Base-by-base conservation (phyloP, 805 yeast genomes). In the Lipomyces starkeyi region DNA sequence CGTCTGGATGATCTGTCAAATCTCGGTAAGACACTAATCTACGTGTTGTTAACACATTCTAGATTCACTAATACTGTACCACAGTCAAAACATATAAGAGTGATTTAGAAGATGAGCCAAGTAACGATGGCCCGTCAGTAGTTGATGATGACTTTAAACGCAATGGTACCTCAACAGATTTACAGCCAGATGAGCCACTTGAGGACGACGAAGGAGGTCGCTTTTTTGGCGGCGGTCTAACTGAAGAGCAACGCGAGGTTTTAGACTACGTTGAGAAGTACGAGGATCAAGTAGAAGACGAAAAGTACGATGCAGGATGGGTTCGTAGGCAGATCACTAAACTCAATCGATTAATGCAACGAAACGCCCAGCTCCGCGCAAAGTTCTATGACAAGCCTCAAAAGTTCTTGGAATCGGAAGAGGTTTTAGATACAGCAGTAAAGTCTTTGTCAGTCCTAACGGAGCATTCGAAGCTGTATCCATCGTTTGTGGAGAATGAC, bases 201-300 rank as follows among this genome's bases (percentile, higher is more conserved):
- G 66, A 52, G 5, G 73, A 71, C 62, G 74, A 72, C 17, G 74
- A 72, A 58, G 74, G 74, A 49, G 74, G 72, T n/a, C 58, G 73
- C 13, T 70, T 72, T 60, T 72, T 64, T 20, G 74, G 74, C 25
- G 71, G 71, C 4, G 74, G 74, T 2, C 59, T 72, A 20, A 63
- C 72, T 22, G 66, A 62, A 17, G 63, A 62, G 59, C 74, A 72
- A 54, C 62, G 64, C 14, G 67, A 70, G 20, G 64, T 67, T 35
- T 49, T 72, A 9, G 72, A 72, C 34, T 72, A 66, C 52, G 70
- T 72, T 43, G 74, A 72, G 29, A 56, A 32, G 13, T 29, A 63
- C 37, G 69, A 67, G 25, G 62, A 67, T 3, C 47, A 17, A 14
- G 43, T 59, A 2, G 62, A 25, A 20, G 65, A 64, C 7, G 69